These are phyloP conservation scores for Hemileccinum rubropunctum DNA, from an alignment of 768 basidiomycete species.

Conservation along the genomic window DNA sequence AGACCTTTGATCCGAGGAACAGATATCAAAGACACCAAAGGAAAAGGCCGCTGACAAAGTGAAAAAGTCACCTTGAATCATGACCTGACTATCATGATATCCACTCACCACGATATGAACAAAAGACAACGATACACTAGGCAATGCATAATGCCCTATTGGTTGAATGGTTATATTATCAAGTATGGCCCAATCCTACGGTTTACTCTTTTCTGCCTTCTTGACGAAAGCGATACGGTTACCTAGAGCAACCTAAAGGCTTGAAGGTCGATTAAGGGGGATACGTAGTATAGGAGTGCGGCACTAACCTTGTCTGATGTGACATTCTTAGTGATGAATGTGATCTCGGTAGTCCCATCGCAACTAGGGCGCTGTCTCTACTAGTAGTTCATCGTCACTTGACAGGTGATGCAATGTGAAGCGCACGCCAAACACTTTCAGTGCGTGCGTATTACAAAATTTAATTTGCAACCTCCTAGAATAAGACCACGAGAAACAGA, in stretches of 20 bases:
- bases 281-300: neutral
- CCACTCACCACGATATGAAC: too few relatives aligned
- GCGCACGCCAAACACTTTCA: constrained; percentile 67
- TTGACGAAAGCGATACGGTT: constrained; percentile 63
- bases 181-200: constrained; percentile 29
- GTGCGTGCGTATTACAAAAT: constrained; percentile 55
- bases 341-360: constrained; percentile 53
- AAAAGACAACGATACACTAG: too few relatives aligned
- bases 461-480: constrained; percentile 55
- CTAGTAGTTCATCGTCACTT: constrained; percentile 72
- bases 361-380: constrained; percentile 70
- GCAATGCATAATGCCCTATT: too few relatives aligned
- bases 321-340: constrained; percentile 61
- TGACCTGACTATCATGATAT: too few relatives aligned
- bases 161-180: too few relatives aligned
- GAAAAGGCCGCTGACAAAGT: too few relatives aligned
- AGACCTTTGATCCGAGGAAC: too few relatives aligned
- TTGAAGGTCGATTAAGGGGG: constrained; percentile 15
- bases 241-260: constrained; percentile 56
- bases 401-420: constrained; percentile 86
- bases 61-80: too few relatives aligned
- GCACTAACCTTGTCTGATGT: constrained; percentile 53
- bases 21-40: too few relatives aligned
- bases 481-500: constrained; percentile 79
- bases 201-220: constrained; percentile 45